Evolutionary conservation across 2,329 filamentous ascomycete species (phyloP).

Genomic region (Sclerotinia trifoliorum): DNA sequence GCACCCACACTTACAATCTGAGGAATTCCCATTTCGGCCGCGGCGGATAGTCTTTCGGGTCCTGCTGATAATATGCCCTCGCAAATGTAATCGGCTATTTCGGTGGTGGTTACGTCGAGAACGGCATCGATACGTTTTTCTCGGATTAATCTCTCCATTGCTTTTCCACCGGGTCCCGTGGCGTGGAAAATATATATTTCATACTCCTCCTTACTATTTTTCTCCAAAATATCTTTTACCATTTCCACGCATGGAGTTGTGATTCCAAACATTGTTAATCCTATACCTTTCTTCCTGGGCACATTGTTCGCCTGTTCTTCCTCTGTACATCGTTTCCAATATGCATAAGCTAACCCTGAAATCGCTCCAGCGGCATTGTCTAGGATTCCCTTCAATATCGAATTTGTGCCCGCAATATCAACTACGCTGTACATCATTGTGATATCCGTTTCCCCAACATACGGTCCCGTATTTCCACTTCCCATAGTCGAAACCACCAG

Average conservation of each 20-base stretch:
- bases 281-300: conserved; percentile 50
- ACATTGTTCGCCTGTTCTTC: conserved; percentile 6
- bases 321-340: conserved; percentile 41
- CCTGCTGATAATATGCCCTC: conserved; percentile 64
- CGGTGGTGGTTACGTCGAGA: conserved; percentile 70
- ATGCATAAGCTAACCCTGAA: conserved; percentile 51
- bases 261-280: conserved; percentile 73
- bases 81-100: conserved; percentile 62
- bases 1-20: conserved; percentile 51
- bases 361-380: conserved; percentile 63
- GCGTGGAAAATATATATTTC: conserved; percentile 69
- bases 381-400: conserved; percentile 56
- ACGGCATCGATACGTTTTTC: conserved; percentile 62
- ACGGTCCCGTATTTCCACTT: conserved; percentile 61
- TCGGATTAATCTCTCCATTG: conserved; percentile 64
- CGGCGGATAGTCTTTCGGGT: conserved; percentile 54
- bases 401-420: conserved; percentile 65
- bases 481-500: conserved; percentile 69
- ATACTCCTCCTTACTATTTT: conserved; percentile 42
- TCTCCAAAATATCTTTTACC: conserved; percentile 49
- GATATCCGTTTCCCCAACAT: conserved; percentile 68
- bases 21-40: conserved; percentile 57
- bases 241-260: conserved; percentile 64
- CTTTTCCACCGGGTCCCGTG: conserved; percentile 64
- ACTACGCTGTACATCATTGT: conserved; percentile 70